Base-by-base conservation (phyloP, 1,139 yeast species). In the Yarrowia galli region DNA sequence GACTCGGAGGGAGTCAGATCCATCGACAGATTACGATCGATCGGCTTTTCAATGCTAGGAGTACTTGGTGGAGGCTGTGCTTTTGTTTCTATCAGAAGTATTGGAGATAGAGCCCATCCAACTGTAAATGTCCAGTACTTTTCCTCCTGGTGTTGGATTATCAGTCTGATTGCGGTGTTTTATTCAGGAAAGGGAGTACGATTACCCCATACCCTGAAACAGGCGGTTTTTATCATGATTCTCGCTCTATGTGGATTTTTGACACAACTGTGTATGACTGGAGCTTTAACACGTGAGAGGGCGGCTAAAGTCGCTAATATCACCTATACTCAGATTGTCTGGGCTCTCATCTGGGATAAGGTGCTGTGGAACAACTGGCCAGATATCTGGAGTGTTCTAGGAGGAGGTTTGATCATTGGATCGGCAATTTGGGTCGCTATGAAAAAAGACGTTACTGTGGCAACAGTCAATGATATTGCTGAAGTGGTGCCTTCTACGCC, bases 61-160 rank as follows among this genome's bases (percentile, higher is more conserved):
- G 91, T 89, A 1, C 73, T 85, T 43, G 93, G 93, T 1, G 90
- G 92, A 0, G 85, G 90, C 32, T 75, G 82, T 6, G 96, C 92
- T 6, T 89, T 87, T 79, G 88, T 92, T 58, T 80, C 88, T 12
- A 84, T 92, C 68, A 80, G 97, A 48, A 86, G 85, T 72, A 89
- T 92, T 54, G 97, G 97, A 23, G 85, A 84, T 71, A 79, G 85
- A 53, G 95, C 92, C 8, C 97, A 92, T 76, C 92, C 97, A 0
- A 80, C 92, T 40, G 77, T 92, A 49, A 87, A 92, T 16, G 97
- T 92, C 4, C 85, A 91, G 70, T 89, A 89, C 75, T 91, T 89
- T 78, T 87, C 97, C 0, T 78, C 88, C 53, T 80, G 85, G 69
- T 84, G 91, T 20, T 80, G 85, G 23, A 72, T 88, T 2, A 82